Conservation (phyloP, 2,329 filamentous ascomycete species). For the Neonectria punicea region DNA sequence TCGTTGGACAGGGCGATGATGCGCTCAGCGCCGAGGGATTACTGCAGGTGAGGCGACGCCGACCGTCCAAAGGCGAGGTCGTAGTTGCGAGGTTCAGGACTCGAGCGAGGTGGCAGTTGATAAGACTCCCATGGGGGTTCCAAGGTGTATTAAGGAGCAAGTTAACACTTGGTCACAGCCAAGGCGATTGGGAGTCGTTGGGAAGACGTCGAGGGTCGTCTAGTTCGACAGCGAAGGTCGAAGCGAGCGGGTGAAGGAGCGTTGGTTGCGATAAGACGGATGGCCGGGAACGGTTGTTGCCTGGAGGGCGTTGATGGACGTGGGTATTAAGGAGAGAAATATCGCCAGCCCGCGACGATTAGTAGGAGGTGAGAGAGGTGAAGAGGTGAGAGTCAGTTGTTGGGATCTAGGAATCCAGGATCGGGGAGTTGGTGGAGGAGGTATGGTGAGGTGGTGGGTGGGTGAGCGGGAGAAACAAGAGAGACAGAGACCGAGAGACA, state of each 20-base stretch:
- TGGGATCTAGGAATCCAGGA: conserved; percentile 18
- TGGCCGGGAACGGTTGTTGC: conserved; percentile 20
- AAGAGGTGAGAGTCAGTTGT: conserved; percentile 31
- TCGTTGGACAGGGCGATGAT: conserved; percentile 32
- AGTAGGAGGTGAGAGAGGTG: conserved; percentile 18
- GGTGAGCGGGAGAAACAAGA: conserved; percentile 22
- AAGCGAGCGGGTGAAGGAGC: conserved; percentile 28
- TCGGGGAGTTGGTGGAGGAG: conserved; percentile 19
- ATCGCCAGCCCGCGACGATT: conserved; percentile 45
- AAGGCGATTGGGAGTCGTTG: conserved; percentile 13
- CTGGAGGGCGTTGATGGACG: conserved; percentile 20
- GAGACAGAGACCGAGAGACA: conserved; percentile 16
- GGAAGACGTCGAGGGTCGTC: conserved; percentile 10
- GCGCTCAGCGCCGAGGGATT: conserved; percentile 38
- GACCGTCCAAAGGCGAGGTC: conserved; percentile 14
- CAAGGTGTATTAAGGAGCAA: conserved; percentile 5
- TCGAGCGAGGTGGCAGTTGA: conserved; percentile 28
- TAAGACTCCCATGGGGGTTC: conserved; percentile 31
- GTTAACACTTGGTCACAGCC: conserved; percentile 2
- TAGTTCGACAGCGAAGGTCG: not conserved
- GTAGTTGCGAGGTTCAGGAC: conserved; percentile 12
- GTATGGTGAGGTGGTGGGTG: not conserved
- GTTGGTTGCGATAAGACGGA: conserved; percentile 20
- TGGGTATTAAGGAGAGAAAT: conserved; percentile 35
- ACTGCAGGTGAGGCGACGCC: conserved; percentile 20